A percentile compares a stretch with the other conserved stretches of the same genome.
phyloP scores from a whole-genome alignment of 345 rosid genomes.

The Ceriops decandra region DNA sequence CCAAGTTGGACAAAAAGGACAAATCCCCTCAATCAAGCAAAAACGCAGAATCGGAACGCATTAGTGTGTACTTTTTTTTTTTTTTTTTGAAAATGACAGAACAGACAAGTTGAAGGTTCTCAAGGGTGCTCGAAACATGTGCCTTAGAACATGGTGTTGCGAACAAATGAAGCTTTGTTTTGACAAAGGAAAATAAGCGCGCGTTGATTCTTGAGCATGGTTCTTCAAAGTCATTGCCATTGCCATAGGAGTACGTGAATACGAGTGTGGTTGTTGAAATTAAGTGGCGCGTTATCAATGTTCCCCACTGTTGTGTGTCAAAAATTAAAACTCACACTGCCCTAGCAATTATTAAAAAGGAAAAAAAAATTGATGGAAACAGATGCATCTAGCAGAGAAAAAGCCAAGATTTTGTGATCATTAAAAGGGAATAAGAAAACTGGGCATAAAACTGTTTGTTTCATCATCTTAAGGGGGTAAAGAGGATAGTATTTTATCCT shows the following conservation, averaged over 20 bases:
- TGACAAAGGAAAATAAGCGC: slow-evolving; percentile 6
- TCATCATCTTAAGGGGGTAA: slow-evolving; percentile 12
- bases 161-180: slow-evolving; percentile 34
- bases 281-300: too few relatives aligned
- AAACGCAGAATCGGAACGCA: neutral
- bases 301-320: too few relatives aligned
- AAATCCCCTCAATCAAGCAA: neutral
- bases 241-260: slow-evolving; percentile 8
- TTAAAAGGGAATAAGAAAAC: neutral
- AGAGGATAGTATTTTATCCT: neutral
- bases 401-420: neutral
- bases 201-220: neutral
- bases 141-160: slow-evolving; percentile 48
- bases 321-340: too few relatives aligned
- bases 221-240: slow-evolving; percentile 17
- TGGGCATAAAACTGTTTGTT: slow-evolving; percentile 1
- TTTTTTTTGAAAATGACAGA: neutral
- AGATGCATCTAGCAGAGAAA: neutral
- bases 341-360: neutral
- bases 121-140: slow-evolving; percentile 35
- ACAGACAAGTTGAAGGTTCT: slow-evolving; percentile 7
- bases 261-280: neutral
- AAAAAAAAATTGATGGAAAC: neutral
- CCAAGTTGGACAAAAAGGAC: neutral
- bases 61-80: neutral